Evolutionary conservation across 2,329 filamentous ascomycete species (phyloP), one percentile per base, ranked within the genome.

Genomic region (Penicillium hordei): DNA sequence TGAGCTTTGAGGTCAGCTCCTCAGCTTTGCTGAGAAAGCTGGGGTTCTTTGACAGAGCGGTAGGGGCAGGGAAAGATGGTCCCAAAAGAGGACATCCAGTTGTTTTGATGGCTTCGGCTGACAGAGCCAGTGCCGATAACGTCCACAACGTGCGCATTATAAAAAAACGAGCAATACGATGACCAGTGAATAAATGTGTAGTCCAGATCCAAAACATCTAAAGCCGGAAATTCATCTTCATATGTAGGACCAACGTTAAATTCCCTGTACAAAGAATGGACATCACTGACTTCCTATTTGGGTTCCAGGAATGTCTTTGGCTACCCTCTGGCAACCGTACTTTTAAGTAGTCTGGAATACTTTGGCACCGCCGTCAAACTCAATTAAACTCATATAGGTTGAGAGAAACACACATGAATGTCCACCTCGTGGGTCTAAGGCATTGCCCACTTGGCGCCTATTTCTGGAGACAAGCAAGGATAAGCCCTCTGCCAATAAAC

Each of bases 61-160:
- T 61, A 9, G 59, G 56, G 9, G 56, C 56, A 12, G 59, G 59
- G n/a, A 46, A 60, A 31, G 48, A 49, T 4, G 58, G 39, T 19
- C 58, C 58, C 1, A 54, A 13, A 25, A 60, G 25, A 25, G 58
- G 58, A 40, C 58, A 60, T 27, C 27, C 48, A 13, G 27, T 25
- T 39, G 27, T 15, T 27, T n/a, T 34, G 12, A 36, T 38, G 13
- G 54, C 48, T n/a, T 52, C 7, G 21, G 17, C 42, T 15, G 27
- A 39, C 13, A 54, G 19, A 3, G 42, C 48, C 9, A 52, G 27
- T 3, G 25, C 39, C 2, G 21, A 34, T 25, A 57, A 43, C 1
- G 25, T 13, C 42, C 48, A 57, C 13, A 46, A n/a, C 1, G 4
- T 29, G 19, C 45, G 52, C 52, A 55, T 55, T 10, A 13, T 49